These are phyloP conservation scores for Gamsiella multidivaricata DNA, from an alignment of 192 early-diverging fungal genomes.

Conservation along the genomic window DNA sequence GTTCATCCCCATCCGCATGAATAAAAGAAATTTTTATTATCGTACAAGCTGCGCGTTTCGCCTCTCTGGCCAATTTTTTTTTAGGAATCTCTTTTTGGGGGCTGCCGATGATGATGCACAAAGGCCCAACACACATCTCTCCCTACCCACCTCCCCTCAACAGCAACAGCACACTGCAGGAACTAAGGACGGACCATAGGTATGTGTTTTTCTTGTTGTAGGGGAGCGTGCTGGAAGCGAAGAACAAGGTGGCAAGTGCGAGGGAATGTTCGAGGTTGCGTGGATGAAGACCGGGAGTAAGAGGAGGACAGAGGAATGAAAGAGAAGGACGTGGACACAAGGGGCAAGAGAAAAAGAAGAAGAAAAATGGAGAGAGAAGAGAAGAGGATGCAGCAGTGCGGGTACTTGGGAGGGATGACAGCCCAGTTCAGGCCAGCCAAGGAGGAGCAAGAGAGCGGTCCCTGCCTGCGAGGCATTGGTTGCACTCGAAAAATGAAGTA, in stretches of 20 bases:
- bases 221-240: too few species aligned
- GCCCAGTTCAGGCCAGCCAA: too few species aligned
- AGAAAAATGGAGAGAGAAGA: neutral
- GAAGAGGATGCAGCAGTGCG: neutral
- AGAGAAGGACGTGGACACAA: neutral
- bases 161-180: neutral
- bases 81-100: neutral
- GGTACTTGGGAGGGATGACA: too few species aligned
- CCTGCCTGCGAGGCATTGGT: too few species aligned
- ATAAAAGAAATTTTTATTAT: neutral
- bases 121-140: too few species aligned
- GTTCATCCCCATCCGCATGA: neutral
- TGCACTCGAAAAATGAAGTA: too few species aligned
- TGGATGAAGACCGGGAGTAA: neutral
- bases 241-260: neutral
- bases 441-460: too few species aligned
- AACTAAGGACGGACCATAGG: neutral
- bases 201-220: too few species aligned
- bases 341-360: neutral
- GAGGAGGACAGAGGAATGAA: neutral
- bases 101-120: neutral
- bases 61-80: constrained; percentile 1
- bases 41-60: constrained; percentile 1
- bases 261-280: neutral
- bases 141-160: too few species aligned